Percentiles rank a stretch among this genome's conserved stretches.
Conservation (phyloP, 495 filamentous ascomycete species). For the Darksidea phi region DNA sequence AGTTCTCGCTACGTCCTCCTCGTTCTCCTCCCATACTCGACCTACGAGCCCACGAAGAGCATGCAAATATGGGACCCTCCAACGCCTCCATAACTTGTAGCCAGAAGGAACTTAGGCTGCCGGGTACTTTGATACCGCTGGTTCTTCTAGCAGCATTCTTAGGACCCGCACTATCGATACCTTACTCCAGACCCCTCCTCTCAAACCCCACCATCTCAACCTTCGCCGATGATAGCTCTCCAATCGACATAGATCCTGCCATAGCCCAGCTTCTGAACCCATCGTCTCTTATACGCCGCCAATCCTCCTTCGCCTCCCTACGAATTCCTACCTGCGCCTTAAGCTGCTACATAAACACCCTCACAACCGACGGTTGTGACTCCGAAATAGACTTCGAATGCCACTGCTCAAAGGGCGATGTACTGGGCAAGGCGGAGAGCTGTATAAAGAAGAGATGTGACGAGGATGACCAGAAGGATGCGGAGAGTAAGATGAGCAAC, state of each 20-base stretch:
- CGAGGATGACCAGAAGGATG: not conserved
- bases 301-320: conserved; percentile 1
- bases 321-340: conserved; percentile 17
- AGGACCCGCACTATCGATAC: too few relatives aligned
- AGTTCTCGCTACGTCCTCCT: too few relatives aligned
- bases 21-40: too few relatives aligned
- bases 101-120: too few relatives aligned
- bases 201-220: too few relatives aligned
- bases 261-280: not conserved
- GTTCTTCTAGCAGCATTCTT: too few relatives aligned
- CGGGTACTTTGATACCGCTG: too few relatives aligned
- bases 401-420: conserved; percentile 14
- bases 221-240: too few relatives aligned
- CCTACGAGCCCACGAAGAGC: too few relatives aligned
- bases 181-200: too few relatives aligned
- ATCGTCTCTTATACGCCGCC: not conserved
- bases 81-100: too few relatives aligned
- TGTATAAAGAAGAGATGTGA: conserved; percentile 13
- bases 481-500: not conserved
- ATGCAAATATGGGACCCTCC: too few relatives aligned
- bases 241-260: not conserved
- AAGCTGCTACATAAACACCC: conserved; percentile 14
- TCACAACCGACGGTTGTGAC: conserved; percentile 15
- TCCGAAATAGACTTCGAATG: conserved; percentile 21
- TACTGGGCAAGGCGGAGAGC: not conserved